phyloP scores from a whole-genome alignment of 768 basidiomycete species.

The Pulveroboletus sp. region DNA sequence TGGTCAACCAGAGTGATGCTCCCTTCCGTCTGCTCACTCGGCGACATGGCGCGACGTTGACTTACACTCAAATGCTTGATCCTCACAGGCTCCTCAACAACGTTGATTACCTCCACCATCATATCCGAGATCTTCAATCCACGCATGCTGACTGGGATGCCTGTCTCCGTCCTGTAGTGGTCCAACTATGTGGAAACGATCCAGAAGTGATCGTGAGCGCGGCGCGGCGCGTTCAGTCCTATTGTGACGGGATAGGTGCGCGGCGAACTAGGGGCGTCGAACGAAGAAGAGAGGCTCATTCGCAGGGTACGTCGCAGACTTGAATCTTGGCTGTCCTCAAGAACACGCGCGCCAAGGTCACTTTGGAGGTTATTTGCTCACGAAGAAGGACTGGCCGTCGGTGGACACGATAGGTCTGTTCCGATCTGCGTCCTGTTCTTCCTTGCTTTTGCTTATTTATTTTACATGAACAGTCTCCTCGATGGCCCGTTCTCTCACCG shows the following conservation, averaged over 20 bases:
- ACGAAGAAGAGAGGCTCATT: neutral
- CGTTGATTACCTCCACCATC: slow-evolving; percentile 57
- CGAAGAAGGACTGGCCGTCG: slow-evolving; percentile 66
- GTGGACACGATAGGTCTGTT: slow-evolving; percentile 62
- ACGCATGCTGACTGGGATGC: slow-evolving; percentile 13
- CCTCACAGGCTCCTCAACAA: slow-evolving; percentile 60
- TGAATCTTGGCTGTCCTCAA: slow-evolving; percentile 81
- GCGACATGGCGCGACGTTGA: slow-evolving; percentile 58
- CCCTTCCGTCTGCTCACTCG: slow-evolving; percentile 64
- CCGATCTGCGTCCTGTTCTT: neutral
- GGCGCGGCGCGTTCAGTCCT: slow-evolving; percentile 51
- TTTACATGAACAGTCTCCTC: slow-evolving; percentile 45
- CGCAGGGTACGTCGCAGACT: slow-evolving; percentile 41
- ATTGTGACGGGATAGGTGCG: slow-evolving; percentile 69
- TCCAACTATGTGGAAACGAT: slow-evolving; percentile 72
- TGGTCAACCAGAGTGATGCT: slow-evolving; percentile 78
- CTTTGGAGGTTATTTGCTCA: slow-evolving; percentile 73
- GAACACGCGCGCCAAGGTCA: slow-evolving; percentile 60
- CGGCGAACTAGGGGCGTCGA: neutral
- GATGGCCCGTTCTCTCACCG: slow-evolving; percentile 56
- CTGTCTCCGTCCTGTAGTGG: slow-evolving; percentile 49
- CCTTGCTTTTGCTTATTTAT: neutral
- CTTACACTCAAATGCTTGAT: slow-evolving; percentile 76
- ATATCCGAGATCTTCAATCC: slow-evolving; percentile 50
- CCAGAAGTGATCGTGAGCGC: slow-evolving; percentile 56